Percentiles rank a stretch among this genome's conserved stretches.
These are phyloP conservation scores for Lipomyces yarrowii DNA, from an alignment of 1,139 yeast genomes.

Conservation along the genomic window DNA sequence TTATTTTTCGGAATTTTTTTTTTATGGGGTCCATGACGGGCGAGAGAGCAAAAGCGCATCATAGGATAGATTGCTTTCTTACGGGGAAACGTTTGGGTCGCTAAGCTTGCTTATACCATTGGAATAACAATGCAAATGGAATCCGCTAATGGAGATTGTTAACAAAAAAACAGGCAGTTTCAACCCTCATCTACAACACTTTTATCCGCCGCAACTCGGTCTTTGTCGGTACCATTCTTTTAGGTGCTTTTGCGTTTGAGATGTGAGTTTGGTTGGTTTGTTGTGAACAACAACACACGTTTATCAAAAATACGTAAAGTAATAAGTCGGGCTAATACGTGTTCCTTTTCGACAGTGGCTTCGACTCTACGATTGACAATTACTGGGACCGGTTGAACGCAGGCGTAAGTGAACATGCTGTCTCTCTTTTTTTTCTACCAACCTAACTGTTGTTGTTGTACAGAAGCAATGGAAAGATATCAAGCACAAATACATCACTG, in stretches of 20 bases:
- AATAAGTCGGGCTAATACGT: constrained; percentile 28
- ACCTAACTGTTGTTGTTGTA: not conserved
- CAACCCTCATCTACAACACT: constrained; percentile 62
- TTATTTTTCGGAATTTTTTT: not conserved
- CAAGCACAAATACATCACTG: constrained; percentile 56
- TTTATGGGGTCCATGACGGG: too few species aligned
- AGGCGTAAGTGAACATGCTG: constrained; percentile 51
- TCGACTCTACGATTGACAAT: constrained; percentile 73
- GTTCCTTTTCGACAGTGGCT: constrained; percentile 52
- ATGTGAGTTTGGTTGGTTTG: constrained; percentile 49
- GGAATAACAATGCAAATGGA: too few species aligned
- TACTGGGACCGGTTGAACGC: constrained; percentile 88
- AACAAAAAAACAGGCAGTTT: constrained; percentile 44
- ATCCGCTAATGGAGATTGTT: too few species aligned
- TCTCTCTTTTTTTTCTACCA: not conserved
- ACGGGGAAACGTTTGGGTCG: too few species aligned
- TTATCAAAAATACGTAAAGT: too few species aligned
- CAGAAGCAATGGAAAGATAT: constrained; percentile 94
- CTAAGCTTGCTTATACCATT: too few species aligned
- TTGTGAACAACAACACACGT: constrained; percentile 37
- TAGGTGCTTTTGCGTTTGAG: constrained; percentile 89
- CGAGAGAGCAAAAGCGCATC: too few species aligned
- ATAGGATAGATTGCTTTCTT: too few species aligned
- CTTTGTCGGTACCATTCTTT: constrained; percentile 82
- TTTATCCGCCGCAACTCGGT: constrained; percentile 92